phyloP scores from a whole-genome alignment of 176 grass and related monocot genomes.

The Saccharum spontaneum region DNA sequence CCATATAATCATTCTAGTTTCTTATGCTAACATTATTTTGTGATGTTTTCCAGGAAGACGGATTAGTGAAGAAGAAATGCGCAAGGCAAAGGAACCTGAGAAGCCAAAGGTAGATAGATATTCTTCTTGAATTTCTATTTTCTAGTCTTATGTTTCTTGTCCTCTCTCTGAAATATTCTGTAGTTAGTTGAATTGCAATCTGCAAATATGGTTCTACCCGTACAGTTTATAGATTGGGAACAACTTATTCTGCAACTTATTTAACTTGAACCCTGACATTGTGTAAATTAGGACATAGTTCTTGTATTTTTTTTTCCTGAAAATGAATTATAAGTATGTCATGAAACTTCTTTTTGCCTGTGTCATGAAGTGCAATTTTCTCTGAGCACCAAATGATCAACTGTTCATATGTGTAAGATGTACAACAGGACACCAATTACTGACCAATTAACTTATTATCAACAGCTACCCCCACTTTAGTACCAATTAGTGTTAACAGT shows the following conservation, averaged over 20 bases:
- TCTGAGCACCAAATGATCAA: neutral
- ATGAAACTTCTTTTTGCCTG: neutral
- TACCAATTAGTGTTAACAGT: neutral
- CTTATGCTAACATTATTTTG: slow-evolving; percentile 29
- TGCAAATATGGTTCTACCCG: neutral
- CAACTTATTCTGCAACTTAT: slow-evolving; percentile 6
- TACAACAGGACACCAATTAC: neutral
- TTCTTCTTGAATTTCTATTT: slow-evolving; percentile 16
- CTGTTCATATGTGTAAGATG: neutral
- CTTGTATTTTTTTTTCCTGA: neutral
- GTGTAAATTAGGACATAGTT: neutral
- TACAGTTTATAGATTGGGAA: neutral
- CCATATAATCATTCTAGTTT: neutral
- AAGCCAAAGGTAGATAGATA: slow-evolving; percentile 74
- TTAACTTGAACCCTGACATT: slow-evolving; percentile 4
- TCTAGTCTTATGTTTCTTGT: neutral
- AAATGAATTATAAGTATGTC: neutral
- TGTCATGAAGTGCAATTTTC: neutral
- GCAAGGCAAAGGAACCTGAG: slow-evolving; percentile 65
- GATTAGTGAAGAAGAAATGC: slow-evolving; percentile 80
- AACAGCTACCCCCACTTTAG: neutral
- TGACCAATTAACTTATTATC: neutral
- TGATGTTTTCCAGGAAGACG: slow-evolving; percentile 56
- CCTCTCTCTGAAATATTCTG: slow-evolving; percentile 18
- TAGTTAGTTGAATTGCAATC: neutral